Evolutionary conservation across 2,329 filamentous ascomycete genomes (phyloP).

Genomic region (Fusarium equiseti): DNA sequence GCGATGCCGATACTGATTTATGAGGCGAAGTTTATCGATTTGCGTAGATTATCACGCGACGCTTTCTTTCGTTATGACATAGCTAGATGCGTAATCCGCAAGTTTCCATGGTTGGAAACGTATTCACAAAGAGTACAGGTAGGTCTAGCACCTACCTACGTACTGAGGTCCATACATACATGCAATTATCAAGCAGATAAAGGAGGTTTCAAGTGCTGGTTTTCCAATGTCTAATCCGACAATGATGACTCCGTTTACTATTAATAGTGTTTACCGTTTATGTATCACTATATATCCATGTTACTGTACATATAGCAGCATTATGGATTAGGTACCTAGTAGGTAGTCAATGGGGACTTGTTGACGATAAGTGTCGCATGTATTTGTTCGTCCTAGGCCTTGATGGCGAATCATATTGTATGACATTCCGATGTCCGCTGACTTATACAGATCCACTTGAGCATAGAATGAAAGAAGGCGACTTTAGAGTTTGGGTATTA

Average conservation of each 20-base stretch:
- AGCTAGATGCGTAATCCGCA: background rate
- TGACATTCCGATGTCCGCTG: conserved; percentile 6
- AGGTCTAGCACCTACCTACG: background rate
- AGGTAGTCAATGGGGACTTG: background rate
- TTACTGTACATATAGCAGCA: background rate
- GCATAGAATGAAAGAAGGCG: background rate
- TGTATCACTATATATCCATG: background rate
- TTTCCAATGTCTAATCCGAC: background rate
- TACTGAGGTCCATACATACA: background rate
- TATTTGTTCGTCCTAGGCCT: background rate
- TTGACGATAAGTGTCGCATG: background rate
- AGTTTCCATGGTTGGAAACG: background rate
- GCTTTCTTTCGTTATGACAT: background rate
- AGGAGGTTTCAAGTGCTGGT: background rate
- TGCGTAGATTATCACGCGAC: conserved; percentile 24
- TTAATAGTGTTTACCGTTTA: background rate
- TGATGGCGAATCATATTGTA: background rate
- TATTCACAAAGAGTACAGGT: background rate
- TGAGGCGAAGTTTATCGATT: conserved; percentile 20
- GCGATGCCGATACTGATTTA: background rate
- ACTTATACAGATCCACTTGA: conserved; percentile 1
- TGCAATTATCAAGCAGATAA: background rate
- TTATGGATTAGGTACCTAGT: background rate
- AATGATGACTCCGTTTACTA: background rate
- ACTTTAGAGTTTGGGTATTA: background rate